Conservation (phyloP, 1,139 yeast genomes). For the Yamadazyma membranifaciens region DNA sequence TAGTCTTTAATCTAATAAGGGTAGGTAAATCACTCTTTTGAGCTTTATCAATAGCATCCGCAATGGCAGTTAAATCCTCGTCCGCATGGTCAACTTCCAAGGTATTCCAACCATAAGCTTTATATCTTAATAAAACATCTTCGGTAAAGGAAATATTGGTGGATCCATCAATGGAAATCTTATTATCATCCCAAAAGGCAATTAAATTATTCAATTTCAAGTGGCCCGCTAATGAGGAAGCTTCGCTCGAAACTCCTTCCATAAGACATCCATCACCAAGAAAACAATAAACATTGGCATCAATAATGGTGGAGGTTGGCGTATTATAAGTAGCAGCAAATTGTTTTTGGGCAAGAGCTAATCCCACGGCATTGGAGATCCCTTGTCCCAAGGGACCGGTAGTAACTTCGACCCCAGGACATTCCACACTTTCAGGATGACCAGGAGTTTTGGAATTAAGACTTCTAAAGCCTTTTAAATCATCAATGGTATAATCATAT, state of each 20-base stretch:
- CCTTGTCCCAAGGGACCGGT: constrained; percentile 99
- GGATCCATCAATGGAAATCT: constrained; percentile 94
- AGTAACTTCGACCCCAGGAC: constrained; percentile 94
- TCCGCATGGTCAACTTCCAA: constrained; percentile 78
- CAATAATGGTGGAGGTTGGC: constrained; percentile 70
- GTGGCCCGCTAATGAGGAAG: constrained; percentile 94
- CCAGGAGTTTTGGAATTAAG: constrained; percentile 92
- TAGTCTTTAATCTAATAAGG: constrained; percentile 82
- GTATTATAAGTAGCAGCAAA: constrained; percentile 92
- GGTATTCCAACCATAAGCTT: constrained; percentile 94
- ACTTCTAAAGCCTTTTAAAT: constrained; percentile 89
- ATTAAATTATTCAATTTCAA: constrained; percentile 90
- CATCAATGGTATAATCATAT: constrained; percentile 77
- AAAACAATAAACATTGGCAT: constrained; percentile 75
- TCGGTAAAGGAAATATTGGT: constrained; percentile 92
- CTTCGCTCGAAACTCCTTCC: constrained; percentile 98
- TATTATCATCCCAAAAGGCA: constrained; percentile 96
- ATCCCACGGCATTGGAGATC: constrained; percentile 93
- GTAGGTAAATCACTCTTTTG: constrained; percentile 82
- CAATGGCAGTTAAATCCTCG: constrained; percentile 70
- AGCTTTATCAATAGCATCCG: constrained; percentile 71
- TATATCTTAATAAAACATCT: constrained; percentile 82
- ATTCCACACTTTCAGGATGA: constrained; percentile 81
- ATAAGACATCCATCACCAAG: constrained; percentile 97
- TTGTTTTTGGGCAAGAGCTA: constrained; percentile 93